Evolutionary conservation across 768 basidiomycete genomes (phyloP), one percentile per base, ranked within the genome.

Genomic region (Suillus bovinus): DNA sequence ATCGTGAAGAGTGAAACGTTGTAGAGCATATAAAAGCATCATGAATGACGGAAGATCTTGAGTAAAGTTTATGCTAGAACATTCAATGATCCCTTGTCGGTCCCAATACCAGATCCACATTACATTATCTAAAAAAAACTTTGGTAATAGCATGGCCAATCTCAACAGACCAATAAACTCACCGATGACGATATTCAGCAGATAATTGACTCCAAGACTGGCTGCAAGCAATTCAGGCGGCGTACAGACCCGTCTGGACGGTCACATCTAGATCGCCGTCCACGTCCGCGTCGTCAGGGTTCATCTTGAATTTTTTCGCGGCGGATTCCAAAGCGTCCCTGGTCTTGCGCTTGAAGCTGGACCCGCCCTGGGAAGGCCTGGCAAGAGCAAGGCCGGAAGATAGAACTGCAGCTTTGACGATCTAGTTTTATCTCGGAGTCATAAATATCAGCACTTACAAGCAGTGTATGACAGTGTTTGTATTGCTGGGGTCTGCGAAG

Each of bases 31-130:
- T 9, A 60, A 38, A 29, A 60, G 4, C n/a, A 60, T 52, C 31
- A 60, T 16, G 24, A 54, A 60, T 22, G 36, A 52, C 14, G 50
- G 59, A 22, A 60, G 59, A 60, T 60, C 59, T 34, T 54, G 16
- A 22, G 55, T 24, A 5, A 60, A 60, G 36, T 60, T 39, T 6
- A 60, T 50, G 14, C 50, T 50, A 0, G 31, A 29, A 14, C 50
- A 10, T 55, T 60, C 50, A 31, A 34, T 61, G 17, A 24, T 44
- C 5, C 52, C 22, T 27, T 56, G 60, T 5, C 50, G 60, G 44
- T 61, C 53, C 31, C 29, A 46, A 46, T 46, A 46, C 44, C n/a
- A 22, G n/a, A 46, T 14, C 44, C 44, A 46, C n/a, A 14, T 13
- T 0, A 46, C 22, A 14, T 46, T 22, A 6, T 46, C 44, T 46